These are phyloP conservation scores for Schizosaccharomyces versatilis DNA, from an alignment of 1,139 yeast genomes.

Conservation along the genomic window DNA sequence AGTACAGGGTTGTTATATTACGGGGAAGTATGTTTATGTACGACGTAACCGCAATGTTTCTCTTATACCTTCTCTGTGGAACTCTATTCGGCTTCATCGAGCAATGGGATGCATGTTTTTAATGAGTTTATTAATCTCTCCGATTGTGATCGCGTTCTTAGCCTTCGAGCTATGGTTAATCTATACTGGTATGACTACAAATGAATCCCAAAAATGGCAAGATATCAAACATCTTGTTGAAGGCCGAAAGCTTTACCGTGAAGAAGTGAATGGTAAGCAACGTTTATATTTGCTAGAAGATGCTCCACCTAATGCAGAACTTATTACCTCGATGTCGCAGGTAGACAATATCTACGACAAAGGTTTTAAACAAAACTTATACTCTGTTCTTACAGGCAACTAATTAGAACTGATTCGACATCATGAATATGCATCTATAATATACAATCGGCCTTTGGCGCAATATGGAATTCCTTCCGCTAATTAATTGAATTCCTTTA, in stretches of 20 bases:
- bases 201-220: conserved; percentile 70
- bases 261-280: background rate
- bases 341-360: background rate
- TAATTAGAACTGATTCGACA: background rate
- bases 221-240: conserved; percentile 40
- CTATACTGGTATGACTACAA: conserved; percentile 73
- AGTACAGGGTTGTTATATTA: conserved; percentile 16
- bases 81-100: background rate
- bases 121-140: background rate
- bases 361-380: background rate
- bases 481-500: background rate
- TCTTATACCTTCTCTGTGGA: background rate
- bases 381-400: background rate
- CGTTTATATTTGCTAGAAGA: background rate
- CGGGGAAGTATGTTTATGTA: background rate
- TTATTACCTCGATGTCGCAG: background rate
- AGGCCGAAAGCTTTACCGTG: conserved; percentile 21
- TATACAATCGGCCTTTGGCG: background rate
- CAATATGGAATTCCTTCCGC: background rate
- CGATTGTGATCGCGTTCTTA: conserved; percentile 29
- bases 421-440: background rate
- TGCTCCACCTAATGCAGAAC: background rate
- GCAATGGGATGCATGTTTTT: background rate
- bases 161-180: conserved; percentile 40
- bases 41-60: background rate